Base-by-base conservation (phyloP, 2,329 filamentous ascomycete genomes). In the Cladophialophora yegresii region DNA sequence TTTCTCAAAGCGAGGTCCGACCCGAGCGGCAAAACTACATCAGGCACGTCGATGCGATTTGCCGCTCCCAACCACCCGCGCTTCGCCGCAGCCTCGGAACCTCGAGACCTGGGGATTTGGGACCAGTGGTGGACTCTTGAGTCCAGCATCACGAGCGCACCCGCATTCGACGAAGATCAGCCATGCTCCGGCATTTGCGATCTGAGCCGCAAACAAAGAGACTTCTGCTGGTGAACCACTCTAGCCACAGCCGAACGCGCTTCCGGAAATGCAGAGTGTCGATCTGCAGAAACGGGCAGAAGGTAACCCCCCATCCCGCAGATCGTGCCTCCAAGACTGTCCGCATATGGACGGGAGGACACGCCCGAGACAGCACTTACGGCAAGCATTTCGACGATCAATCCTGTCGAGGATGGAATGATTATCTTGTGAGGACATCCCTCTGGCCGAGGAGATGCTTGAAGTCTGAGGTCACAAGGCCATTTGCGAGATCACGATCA, bases 1-100 rank as follows among this genome's bases (percentile, higher is more conserved):
- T 50, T 28, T 32, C 28, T 54, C 51, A 54, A 54, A 59, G 30
- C 57, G 57, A 59, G 57, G 47, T 51, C 45, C 45, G 45, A 33
- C 43, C 45, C 56, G 56, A 5, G n/a, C 26, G 51, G 57, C 32
- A 53, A 51, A 59, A 36, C 32, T 59, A 4, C 57, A 54, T 32
- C 23, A 16, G 20, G 47, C 26, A 33, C 32, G 47, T 23, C 28
- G 28, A 53, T 12, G 47, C 47, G 57, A 30, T 22, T 51, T 20
- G 45, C 20, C 57, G 47, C 33, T 43, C 47, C 57, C 23, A 33
- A 33, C 16, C 26, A 30, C 51, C 13, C 51, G 23, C 51, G 51
- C n/a, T 54, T 54, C 47, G 47, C 47, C 47, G 47, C 47, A 28
- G 28, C 36, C 36, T 43, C 36, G 36, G 36, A n/a, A 16, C 36